These are phyloP conservation scores for Penicillium crustosum DNA, from an alignment of 2,329 filamentous ascomycete species.

Conservation along the genomic window DNA sequence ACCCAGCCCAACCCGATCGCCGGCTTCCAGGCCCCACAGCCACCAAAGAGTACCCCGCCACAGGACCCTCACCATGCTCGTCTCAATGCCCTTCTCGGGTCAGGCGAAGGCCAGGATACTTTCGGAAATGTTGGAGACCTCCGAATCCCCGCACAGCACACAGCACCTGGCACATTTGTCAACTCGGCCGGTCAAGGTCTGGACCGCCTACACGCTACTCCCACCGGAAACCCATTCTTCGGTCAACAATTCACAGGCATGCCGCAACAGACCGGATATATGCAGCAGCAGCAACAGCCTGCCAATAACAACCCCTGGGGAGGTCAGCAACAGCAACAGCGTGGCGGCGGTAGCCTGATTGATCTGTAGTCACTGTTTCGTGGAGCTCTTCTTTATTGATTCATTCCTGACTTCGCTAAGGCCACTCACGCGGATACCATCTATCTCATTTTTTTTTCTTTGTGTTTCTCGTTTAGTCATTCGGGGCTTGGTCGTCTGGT, in stretches of 20 bases:
- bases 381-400: conserved; percentile 3
- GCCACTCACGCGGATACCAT: conserved; percentile 13
- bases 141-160: conserved; percentile 94
- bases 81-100: conserved; percentile 82
- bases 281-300: conserved; percentile 52
- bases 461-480: not conserved
- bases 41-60: conserved; percentile 36
- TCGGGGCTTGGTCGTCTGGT: conserved; percentile 3
- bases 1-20: conserved; percentile 38
- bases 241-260: conserved; percentile 76
- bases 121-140: conserved; percentile 97
- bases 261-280: conserved; percentile 47
- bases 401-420: conserved; percentile 2
- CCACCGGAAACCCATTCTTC: conserved; percentile 81
- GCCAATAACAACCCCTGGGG: conserved; percentile 58
- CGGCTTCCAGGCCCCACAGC: conserved; percentile 34
- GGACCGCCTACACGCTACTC: conserved; percentile 64
- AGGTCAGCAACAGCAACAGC: conserved; percentile 47
- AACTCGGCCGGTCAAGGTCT: conserved; percentile 88
- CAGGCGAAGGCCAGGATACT: conserved; percentile 91
- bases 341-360: conserved; percentile 59
- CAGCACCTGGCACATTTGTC: conserved; percentile 91
- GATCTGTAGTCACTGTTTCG: conserved; percentile 51
- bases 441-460: not conserved
- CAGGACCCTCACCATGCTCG: conserved; percentile 63